Percentiles rank a stretch among this genome's conserved stretches.
Conservation (phyloP, 768 basidiomycete genomes). For the Leccinum obscurum region DNA sequence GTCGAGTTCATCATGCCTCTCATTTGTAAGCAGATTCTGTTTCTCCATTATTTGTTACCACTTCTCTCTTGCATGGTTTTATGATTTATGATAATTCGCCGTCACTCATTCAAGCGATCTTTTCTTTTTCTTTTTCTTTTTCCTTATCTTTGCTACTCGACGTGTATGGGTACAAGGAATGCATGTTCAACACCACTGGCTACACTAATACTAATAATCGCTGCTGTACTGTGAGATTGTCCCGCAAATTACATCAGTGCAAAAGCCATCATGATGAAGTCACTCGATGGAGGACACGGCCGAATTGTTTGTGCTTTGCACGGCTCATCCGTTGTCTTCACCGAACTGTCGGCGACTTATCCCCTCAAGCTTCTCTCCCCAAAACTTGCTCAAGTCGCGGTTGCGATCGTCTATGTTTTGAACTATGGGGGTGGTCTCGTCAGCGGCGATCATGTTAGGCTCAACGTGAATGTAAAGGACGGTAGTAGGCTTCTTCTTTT, state of each 20-base stretch:
- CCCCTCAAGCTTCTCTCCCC: slow-evolving; percentile 89
- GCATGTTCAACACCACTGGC: slow-evolving; percentile 31
- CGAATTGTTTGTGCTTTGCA: slow-evolving; percentile 54
- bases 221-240: neutral
- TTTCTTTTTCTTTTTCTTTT: slow-evolving; percentile 7
- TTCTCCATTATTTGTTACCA: slow-evolving; percentile 29
- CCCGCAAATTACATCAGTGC: neutral
- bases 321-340: slow-evolving; percentile 61
- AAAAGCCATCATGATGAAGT: slow-evolving; percentile 3
- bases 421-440: slow-evolving; percentile 93
- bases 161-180: slow-evolving; percentile 40
- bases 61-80: slow-evolving; percentile 27
- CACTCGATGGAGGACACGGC: slow-evolving; percentile 47
- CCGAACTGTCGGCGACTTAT: slow-evolving; percentile 76
- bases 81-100: slow-evolving; percentile 29
- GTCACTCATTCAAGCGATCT: slow-evolving; percentile 20
- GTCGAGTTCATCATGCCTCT: slow-evolving; percentile 24
- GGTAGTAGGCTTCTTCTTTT: slow-evolving; percentile 67
- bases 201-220: slow-evolving; percentile 25
- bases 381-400: slow-evolving; percentile 43
- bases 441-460: slow-evolving; percentile 71
- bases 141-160: slow-evolving; percentile 25
- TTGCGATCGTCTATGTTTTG: slow-evolving; percentile 76
- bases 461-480: slow-evolving; percentile 60
- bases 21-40: slow-evolving; percentile 30